A percentile compares a stretch with the other conserved stretches of the same genome.
These are phyloP conservation scores for Tylopilus subfusipes DNA, from an alignment of 768 basidiomycete species.

Conservation along the genomic window DNA sequence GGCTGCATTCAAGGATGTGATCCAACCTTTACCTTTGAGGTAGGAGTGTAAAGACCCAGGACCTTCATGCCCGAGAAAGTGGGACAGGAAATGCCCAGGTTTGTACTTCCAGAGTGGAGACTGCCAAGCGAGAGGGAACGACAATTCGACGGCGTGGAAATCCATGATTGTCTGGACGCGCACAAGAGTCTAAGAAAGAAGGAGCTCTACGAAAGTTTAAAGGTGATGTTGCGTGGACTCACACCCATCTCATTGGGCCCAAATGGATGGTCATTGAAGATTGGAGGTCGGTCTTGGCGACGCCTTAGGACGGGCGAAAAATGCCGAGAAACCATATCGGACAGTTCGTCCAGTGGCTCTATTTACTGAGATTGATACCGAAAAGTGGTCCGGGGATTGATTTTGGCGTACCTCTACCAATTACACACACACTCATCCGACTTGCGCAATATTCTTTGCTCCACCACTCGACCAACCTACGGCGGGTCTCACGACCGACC, in stretches of 20 bases:
- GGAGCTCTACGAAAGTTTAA: conserved; percentile 7
- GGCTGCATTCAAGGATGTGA: conserved; percentile 68
- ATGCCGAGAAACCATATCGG: conserved; percentile 54
- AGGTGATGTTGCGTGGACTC: conserved; percentile 30
- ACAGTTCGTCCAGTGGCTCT: conserved; percentile 77
- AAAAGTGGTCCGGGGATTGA: background rate
- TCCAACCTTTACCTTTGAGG: conserved; percentile 86
- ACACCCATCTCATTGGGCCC: conserved; percentile 70
- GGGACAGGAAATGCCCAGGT: conserved; percentile 70
- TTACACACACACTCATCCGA: conserved; percentile 74
- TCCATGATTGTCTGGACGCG: conserved; percentile 88
- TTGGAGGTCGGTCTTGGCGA: conserved; percentile 54
- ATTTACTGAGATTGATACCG: conserved; percentile 2
- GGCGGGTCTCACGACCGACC: conserved; percentile 75
- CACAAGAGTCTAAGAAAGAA: conserved; percentile 60
- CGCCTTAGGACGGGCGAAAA: conserved; percentile 75
- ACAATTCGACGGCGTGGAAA: conserved; percentile 78
- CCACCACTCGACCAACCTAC: conserved; percentile 86
- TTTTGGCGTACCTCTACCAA: conserved; percentile 63
- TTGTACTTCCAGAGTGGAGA: conserved; percentile 72
- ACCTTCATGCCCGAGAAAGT: conserved; percentile 90
- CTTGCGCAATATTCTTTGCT: conserved; percentile 73
- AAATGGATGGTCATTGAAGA: conserved; percentile 71
- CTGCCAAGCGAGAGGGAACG: conserved; percentile 75
- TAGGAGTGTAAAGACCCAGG: conserved; percentile 89